These are phyloP conservation scores for Cavenderia fasciculata DNA, from an alignment of 78 protist species.

Conservation along the genomic window DNA sequence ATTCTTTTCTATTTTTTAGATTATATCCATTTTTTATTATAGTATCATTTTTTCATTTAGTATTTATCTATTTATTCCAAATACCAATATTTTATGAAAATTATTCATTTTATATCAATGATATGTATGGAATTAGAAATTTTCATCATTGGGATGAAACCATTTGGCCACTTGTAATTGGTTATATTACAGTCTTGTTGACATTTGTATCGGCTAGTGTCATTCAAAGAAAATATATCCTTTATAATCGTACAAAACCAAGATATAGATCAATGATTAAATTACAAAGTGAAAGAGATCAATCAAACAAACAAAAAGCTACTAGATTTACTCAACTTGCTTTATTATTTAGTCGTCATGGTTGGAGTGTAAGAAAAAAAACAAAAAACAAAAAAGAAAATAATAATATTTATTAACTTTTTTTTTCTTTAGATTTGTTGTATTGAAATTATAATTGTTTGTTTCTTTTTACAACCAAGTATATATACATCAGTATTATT, in stretches of 20 bases:
- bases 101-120: background rate
- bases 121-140: slow-evolving; percentile 45
- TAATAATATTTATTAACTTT: background rate
- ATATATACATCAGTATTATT: slow-evolving; percentile 6
- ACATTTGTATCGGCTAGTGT: slow-evolving; percentile 30
- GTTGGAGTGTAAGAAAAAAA: slow-evolving; percentile 65
- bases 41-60: slow-evolving; percentile 21
- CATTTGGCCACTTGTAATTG: slow-evolving; percentile 46
- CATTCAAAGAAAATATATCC: slow-evolving; percentile 21
- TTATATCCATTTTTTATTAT: slow-evolving; percentile 30
- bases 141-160: slow-evolving; percentile 27
- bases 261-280: slow-evolving; percentile 13
- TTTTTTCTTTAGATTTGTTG: slow-evolving; percentile 38
- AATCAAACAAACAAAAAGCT: background rate
- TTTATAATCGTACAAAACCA: slow-evolving; percentile 21
- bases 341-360: slow-evolving; percentile 32
- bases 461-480: slow-evolving; percentile 28
- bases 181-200: slow-evolving; percentile 44
- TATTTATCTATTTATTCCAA: slow-evolving; percentile 50
- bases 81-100: background rate
- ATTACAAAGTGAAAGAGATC: background rate
- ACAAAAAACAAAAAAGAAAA: too few species aligned
- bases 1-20: too few species aligned
- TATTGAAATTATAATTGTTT: slow-evolving; percentile 41
- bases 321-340: slow-evolving; percentile 17